phyloP scores from a whole-genome alignment of 306 rosid genomes.

The Cucurbita moschata region DNA sequence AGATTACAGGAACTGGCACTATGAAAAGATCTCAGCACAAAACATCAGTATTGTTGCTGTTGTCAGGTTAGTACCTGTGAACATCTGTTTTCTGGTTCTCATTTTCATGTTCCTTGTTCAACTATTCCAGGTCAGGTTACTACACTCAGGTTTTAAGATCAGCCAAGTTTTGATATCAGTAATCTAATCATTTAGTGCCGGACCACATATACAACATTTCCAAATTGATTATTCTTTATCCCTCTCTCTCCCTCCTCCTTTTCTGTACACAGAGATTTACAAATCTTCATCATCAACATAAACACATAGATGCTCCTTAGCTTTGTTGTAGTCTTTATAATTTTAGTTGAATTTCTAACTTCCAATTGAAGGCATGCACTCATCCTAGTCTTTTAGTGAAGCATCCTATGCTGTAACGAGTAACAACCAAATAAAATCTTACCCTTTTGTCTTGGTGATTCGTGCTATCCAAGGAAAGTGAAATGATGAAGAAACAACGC shows the following conservation, averaged over 20 bases:
- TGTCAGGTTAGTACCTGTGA: constrained; percentile 3
- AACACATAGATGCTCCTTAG: constrained; percentile 4
- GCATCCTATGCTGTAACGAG: constrained; percentile 3
- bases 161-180: background rate
- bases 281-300: background rate
- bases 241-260: background rate
- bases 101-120: background rate
- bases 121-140: background rate
- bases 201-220: background rate
- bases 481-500: background rate
- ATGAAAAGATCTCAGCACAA: background rate
- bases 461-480: constrained; percentile 7
- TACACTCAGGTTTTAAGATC: background rate
- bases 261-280: background rate
- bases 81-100: background rate
- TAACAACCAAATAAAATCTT: background rate
- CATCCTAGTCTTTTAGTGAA: background rate
- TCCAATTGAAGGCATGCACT: background rate
- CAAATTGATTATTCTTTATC: background rate
- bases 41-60: background rate
- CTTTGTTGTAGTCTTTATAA: background rate
- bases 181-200: background rate
- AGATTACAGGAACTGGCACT: background rate
- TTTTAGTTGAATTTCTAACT: background rate
- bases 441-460: background rate